A percentile compares a stretch with the other conserved stretches of the same genome.
Conservation (phyloP, 257 asterid genomes). For the Verbena officinalis region DNA sequence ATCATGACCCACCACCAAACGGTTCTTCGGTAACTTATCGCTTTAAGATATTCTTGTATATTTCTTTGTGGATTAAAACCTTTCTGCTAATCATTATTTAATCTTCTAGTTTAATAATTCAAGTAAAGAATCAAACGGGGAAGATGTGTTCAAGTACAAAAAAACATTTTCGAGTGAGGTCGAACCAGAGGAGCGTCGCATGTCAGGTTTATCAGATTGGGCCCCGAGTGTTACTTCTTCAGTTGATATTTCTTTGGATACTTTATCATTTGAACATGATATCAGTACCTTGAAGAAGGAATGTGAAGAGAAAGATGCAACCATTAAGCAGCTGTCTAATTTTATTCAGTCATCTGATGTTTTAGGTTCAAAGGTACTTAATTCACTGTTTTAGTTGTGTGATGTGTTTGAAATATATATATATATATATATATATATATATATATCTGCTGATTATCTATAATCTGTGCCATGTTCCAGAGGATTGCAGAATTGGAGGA, state of each 20-base stretch:
- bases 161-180: conserved; percentile 34
- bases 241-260: conserved; percentile 65
- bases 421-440: no score
- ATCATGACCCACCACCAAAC: conserved; percentile 34
- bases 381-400: neutral
- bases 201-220: conserved; percentile 96
- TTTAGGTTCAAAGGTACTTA: conserved; percentile 66
- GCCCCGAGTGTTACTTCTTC: conserved; percentile 81
- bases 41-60: neutral
- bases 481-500: conserved; percentile 80
- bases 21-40: conserved; percentile 39
- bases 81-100: neutral
- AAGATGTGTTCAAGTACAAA: conserved; percentile 43
- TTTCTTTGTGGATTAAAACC: neutral
- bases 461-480: conserved; percentile 41
- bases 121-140: conserved; percentile 40
- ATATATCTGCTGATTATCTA: neutral
- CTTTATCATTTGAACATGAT: conserved; percentile 50
- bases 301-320: conserved; percentile 73
- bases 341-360: conserved; percentile 61
- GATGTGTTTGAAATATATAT: neutral
- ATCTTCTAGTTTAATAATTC: conserved; percentile 39
- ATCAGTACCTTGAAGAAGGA: conserved; percentile 57
- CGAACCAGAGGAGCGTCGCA: conserved; percentile 82
- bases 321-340: conserved; percentile 61